These are phyloP conservation scores for Tephrocybe rancida DNA, from an alignment of 768 basidiomycete genomes.

Conservation along the genomic window DNA sequence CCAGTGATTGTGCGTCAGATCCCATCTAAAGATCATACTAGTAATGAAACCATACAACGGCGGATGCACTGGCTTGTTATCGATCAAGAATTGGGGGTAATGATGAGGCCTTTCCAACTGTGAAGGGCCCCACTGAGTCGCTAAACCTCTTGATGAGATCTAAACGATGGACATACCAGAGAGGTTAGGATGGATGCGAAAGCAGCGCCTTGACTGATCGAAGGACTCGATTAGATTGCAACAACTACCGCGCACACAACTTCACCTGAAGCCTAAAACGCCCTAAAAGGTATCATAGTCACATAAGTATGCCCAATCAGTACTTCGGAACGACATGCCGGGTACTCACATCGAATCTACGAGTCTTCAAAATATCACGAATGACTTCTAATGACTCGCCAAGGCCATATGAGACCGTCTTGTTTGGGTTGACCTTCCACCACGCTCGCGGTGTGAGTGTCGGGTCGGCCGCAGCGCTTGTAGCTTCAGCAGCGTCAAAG, in stretches of 20 bases:
- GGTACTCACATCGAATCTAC: slow-evolving; percentile 65
- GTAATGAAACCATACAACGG: slow-evolving; percentile 56
- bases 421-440: slow-evolving; percentile 63
- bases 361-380: slow-evolving; percentile 55
- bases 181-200: slow-evolving; percentile 73
- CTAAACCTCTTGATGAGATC: background rate
- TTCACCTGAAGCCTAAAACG: slow-evolving; percentile 78
- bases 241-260: background rate
- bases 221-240: background rate
- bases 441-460: slow-evolving; percentile 65
- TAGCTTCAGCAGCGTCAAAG: slow-evolving; percentile 40
- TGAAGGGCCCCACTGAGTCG: background rate
- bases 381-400: slow-evolving; percentile 57
- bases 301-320: too few species aligned
- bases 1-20: background rate
- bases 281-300: slow-evolving; percentile 50
- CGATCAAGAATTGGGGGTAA: slow-evolving; percentile 61
- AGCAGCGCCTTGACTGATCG: slow-evolving; percentile 73
- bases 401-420: slow-evolving; percentile 55
- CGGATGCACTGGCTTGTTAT: slow-evolving; percentile 71
- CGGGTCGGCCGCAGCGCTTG: slow-evolving; percentile 45
- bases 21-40: background rate
- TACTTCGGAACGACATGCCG: background rate
- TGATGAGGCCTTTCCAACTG: slow-evolving; percentile 44
- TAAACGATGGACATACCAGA: slow-evolving; percentile 47